Percentiles rank a stretch among this genome's conserved stretches.
Conservation (phyloP, 768 basidiomycete species). For the Leucocoprinus birnbaumii region DNA sequence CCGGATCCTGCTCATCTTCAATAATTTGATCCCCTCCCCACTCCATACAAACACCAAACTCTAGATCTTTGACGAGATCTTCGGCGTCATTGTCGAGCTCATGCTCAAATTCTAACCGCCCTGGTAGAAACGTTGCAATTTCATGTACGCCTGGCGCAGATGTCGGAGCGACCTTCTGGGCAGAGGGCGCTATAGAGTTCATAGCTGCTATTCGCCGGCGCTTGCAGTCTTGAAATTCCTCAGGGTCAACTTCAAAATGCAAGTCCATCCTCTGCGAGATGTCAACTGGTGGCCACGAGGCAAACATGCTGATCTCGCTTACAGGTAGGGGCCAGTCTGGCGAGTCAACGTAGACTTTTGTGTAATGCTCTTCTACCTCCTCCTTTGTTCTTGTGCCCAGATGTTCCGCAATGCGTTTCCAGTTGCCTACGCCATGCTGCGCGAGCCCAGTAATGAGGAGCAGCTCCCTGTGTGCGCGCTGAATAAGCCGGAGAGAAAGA, state of each 20-base stretch:
- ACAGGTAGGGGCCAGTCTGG: conserved; percentile 81
- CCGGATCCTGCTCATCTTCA: conserved; percentile 76
- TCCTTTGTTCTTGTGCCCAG: conserved; percentile 92
- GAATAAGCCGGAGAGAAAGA: neutral
- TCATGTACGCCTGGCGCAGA: conserved; percentile 93
- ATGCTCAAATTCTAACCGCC: conserved; percentile 97
- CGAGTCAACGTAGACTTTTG: conserved; percentile 74
- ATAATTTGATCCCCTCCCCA: conserved; percentile 82
- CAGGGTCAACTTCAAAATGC: conserved; percentile 69
- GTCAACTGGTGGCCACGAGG: conserved; percentile 9
- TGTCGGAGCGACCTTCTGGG: conserved; percentile 75
- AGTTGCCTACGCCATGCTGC: conserved; percentile 89
- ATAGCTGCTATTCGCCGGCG: conserved; percentile 84
- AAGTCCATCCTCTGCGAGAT: conserved; percentile 46
- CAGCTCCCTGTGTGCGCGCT: conserved; percentile 61
- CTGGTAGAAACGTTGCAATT: conserved; percentile 89
- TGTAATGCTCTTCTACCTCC: conserved; percentile 91
- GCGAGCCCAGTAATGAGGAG: conserved; percentile 86
- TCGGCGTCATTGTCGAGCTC: conserved; percentile 98
- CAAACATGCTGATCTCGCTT: conserved; percentile 24
- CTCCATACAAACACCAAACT: conserved; percentile 85
- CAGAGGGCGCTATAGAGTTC: conserved; percentile 51
- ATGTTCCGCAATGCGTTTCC: conserved; percentile 94
- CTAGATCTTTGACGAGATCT: conserved; percentile 90
- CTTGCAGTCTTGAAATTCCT: conserved; percentile 87